Evolutionary conservation across 176 grass and related monocot genomes (phyloP), one percentile per base, ranked within the genome.

Genomic region (Aegilops longissima): DNA sequence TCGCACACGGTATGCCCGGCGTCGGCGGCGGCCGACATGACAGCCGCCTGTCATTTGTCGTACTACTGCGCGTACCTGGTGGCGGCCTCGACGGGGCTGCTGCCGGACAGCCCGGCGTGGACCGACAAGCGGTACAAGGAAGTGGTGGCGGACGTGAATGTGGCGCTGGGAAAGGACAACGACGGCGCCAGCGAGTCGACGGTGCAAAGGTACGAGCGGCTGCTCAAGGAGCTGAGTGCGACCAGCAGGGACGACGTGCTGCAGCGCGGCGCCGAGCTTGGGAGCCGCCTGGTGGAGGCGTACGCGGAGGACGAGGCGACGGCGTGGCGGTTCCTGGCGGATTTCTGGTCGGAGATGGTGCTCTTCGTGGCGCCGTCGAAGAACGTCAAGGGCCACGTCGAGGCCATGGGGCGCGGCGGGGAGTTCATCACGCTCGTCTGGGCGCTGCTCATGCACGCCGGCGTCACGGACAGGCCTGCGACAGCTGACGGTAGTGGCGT

Each of bases 361-460:
- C 66, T 90, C 33, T 90, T 67, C 42, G 18, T 87, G 0, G 89
- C 85, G 12, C 80, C 85, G 17, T 87, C 89, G 18, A 45, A 84
- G 16, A 83, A 90, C 59, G 75, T 83, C 33, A 87, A 84, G 52
- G 80, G 74, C 9, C 89, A 90, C 9, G 73, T 83, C 4, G 12
- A 73, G 56, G 89, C 80, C 20, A 77, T 87, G 84, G 80, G 24
- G 5, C 80, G 80, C 8, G 89, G 89, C 23, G 89, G 80, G 1
- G 89, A 87, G 89, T 87, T 90, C 73, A n/a, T 90, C n/a, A 83
- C 80, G 66, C 65, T 87, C 24, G 7, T 90, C 2, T 90, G 85
- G 89, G 80, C 66, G 12, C 34, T 87, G n/a, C 89, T 90, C 18
- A 17, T 87, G 6, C 89, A 90, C 56, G 89, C 74, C 38, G 85